Conservation (phyloP, 140 eudicot genomes). For the Cichorium intybus region DNA sequence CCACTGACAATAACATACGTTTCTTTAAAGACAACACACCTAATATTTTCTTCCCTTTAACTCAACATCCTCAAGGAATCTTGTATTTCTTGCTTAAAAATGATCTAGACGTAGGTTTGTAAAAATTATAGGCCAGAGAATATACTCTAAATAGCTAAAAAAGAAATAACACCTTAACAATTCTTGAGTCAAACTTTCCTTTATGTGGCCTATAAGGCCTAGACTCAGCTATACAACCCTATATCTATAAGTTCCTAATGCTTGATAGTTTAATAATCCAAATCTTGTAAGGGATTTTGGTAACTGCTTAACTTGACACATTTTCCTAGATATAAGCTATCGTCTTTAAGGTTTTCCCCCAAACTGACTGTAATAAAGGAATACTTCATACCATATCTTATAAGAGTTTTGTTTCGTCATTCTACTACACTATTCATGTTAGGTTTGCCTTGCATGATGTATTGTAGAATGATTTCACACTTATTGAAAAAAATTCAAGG, state of each 20-base stretch:
- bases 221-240: slow-evolving; percentile 1
- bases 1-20: neutral
- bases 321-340: slow-evolving; percentile 10
- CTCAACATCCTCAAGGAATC: slow-evolving; percentile 15
- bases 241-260: neutral
- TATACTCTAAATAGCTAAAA: neutral
- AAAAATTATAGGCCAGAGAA: slow-evolving; percentile 7
- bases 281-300: slow-evolving; percentile 19
- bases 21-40: neutral
- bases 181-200: too few species aligned
- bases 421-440: slow-evolving; percentile 9
- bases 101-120: neutral
- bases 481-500: slow-evolving; percentile 10
- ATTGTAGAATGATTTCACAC: slow-evolving; percentile 10
- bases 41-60: neutral
- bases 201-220: neutral
- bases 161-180: neutral
- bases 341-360: slow-evolving; percentile 8
- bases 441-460: slow-evolving; percentile 1
- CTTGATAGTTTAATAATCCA: neutral
- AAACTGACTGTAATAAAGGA: neutral
- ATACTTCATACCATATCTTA: neutral
- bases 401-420: slow-evolving; percentile 8
- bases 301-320: slow-evolving; percentile 1
- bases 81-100: too few species aligned